A percentile compares a stretch with the other conserved stretches of the same genome.
Evolutionary conservation across 2,329 filamentous ascomycete species (phyloP).

Genomic region (Botrytis galanthina): DNA sequence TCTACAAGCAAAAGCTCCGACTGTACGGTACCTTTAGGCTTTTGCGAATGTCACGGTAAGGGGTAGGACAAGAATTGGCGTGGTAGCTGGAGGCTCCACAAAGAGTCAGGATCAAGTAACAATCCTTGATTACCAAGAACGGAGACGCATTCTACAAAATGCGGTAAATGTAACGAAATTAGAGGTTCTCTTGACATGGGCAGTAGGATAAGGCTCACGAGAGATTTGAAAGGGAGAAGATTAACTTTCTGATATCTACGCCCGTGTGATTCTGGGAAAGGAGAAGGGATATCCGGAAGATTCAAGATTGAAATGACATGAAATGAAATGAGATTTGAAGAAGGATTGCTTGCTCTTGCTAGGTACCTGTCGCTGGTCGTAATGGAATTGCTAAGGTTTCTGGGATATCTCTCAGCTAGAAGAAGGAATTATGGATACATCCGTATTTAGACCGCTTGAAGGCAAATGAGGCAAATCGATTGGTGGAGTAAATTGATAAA

Average conservation of each 20-base stretch:
- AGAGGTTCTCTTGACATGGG: constrained; percentile 13
- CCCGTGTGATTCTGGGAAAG: neutral
- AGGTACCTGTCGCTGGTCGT: neutral
- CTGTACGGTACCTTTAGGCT: constrained; percentile 5
- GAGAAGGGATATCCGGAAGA: neutral
- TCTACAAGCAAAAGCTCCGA: constrained; percentile 1
- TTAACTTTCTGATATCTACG: neutral
- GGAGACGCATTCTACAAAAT: neutral
- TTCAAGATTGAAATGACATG: neutral
- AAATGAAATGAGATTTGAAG: neutral
- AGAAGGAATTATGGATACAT: constrained; percentile 12
- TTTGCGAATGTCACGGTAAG: constrained; percentile 13
- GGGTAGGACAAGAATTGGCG: constrained; percentile 2
- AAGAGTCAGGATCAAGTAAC: neutral
- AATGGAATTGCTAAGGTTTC: neutral
- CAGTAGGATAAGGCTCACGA: neutral
- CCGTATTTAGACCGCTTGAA: neutral
- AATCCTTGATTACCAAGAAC: neutral
- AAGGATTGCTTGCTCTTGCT: neutral
- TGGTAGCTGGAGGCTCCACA: neutral
- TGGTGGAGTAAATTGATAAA: constrained; percentile 21
- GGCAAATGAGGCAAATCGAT: neutral
- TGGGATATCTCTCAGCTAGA: neutral
- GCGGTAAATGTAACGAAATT: constrained; percentile 6
- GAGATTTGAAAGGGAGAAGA: neutral